phyloP scores from a whole-genome alignment of 257 asterid species.

The Echium plantagineum region DNA sequence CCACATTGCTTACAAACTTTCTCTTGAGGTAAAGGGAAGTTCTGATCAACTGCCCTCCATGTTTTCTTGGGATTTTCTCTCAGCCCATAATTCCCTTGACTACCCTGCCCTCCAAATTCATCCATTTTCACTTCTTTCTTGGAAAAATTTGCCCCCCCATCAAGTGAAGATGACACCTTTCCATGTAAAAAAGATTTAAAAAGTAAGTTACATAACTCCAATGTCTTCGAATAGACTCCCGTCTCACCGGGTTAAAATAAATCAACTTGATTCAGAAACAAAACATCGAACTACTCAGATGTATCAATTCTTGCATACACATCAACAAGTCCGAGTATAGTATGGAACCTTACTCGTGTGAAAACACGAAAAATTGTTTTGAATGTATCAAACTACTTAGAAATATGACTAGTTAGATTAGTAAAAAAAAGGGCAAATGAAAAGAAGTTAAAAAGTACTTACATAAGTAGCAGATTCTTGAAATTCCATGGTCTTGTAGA shows the following conservation, averaged over 20 bases:
- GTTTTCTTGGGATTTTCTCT: conserved; percentile 90
- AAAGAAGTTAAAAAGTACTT: conserved; percentile 22
- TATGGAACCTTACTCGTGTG: too few species aligned
- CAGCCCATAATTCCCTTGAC: conserved; percentile 31
- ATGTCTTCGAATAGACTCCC: too few species aligned
- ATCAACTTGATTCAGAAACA: conserved; percentile 20
- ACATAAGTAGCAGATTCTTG: conserved; percentile 16
- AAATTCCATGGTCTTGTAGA: conserved; percentile 19
- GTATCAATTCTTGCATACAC: too few species aligned
- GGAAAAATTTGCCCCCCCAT: conserved; percentile 10
- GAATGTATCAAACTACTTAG: too few species aligned
- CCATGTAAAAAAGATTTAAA: conserved; percentile 12
- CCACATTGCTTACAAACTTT: conserved; percentile 85
- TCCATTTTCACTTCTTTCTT: conserved; percentile 15
- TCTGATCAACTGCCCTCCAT: conserved; percentile 54
- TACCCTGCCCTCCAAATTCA: conserved; percentile 20
- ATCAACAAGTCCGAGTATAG: too few species aligned
- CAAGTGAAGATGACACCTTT: conserved; percentile 23
- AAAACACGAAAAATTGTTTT: too few species aligned
- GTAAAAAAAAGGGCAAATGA: too few species aligned
- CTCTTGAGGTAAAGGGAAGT: conserved; percentile 34
- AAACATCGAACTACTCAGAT: conserved; percentile 22
- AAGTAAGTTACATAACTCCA: not conserved
- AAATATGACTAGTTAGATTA: too few species aligned
- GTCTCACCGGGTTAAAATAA: not conserved